Base-by-base conservation (phyloP, 176 grass and related monocot genomes). In the Avena eriantha region DNA sequence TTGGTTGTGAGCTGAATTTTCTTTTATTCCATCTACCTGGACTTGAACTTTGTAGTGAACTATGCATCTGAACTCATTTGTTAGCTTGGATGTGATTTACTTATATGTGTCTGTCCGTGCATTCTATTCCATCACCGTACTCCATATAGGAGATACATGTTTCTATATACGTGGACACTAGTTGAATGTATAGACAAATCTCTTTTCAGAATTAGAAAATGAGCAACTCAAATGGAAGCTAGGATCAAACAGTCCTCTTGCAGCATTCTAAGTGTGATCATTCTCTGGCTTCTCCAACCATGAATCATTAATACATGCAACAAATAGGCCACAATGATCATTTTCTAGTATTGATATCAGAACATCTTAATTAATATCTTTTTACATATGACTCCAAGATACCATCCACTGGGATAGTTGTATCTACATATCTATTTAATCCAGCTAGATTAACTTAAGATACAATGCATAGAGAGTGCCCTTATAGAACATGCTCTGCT, bases 211-310 rank as follows among this genome's bases (percentile, higher is more conserved):
- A 35, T 33, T 66, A 31, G 26, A 17, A 66, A 33, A 66, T 16
- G 2, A 66, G 58, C n/a, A 60, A 60, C n/a, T 7, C 33, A 13
- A 33, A 33, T 13, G 15, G 29, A 66, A 33, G 0, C 14, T 33
- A 66, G 63, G 63, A 66, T 66, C 63, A 66, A 33, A 66, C 63
- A 31, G 24, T 16, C 63, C 24, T 66, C 63, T 66, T 1, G 14
- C 26, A 8, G 7, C 63, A 33, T 66, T 66, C 24, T 33, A 31
- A 66, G 5, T 66, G 5, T 66, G 63, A 66, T 31, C 2, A 66
- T 66, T 66, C 63, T 31, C 61, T 66, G 26, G 63, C 63, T 66
- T 66, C 26, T 67, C 64, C 29, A 67, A 67, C 64, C 15, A 67
- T 66, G 63, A 33, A 31, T 26, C 22, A 10, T 23, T 61, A 23